phyloP scores from a whole-genome alignment of 2,329 filamentous ascomycete genomes.

The Tolypocladium guangdongense region DNA sequence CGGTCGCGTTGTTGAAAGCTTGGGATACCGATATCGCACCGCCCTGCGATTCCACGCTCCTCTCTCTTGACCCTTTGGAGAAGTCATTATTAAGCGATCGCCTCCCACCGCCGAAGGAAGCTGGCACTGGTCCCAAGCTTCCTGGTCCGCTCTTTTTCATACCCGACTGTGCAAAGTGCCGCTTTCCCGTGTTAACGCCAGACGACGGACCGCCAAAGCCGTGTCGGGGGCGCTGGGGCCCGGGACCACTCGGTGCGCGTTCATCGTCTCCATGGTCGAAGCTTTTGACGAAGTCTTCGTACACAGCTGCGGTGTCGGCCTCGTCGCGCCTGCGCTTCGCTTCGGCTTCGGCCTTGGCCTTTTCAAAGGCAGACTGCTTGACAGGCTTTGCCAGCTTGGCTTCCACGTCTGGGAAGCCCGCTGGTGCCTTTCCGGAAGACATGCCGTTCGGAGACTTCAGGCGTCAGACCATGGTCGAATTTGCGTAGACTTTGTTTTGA shows the following conservation, averaged over 20 bases:
- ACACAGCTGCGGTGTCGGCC: conserved; percentile 77
- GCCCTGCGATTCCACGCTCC: conserved; percentile 22
- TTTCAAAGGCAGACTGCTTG: conserved; percentile 81
- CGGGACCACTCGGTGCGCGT: conserved; percentile 11
- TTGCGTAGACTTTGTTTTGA: neutral
- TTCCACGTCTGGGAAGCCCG: conserved; percentile 59
- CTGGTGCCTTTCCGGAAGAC: conserved; percentile 36
- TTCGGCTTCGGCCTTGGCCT: conserved; percentile 79
- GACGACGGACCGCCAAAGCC: conserved; percentile 14
- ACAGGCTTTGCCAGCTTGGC: conserved; percentile 69
- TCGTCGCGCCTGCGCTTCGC: conserved; percentile 76
- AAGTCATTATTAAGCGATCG: conserved; percentile 34
- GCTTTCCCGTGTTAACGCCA: conserved; percentile 25
- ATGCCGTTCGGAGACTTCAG: conserved; percentile 17
- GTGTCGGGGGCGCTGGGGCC: conserved; percentile 11
- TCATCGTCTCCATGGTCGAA: conserved; percentile 53
- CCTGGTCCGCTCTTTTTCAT: conserved; percentile 52
- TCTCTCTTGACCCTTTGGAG: conserved; percentile 22
- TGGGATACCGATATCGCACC: conserved; percentile 50
- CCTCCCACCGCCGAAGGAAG: conserved; percentile 40
- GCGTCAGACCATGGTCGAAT: conserved; percentile 4
- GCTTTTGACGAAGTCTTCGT: conserved; percentile 78
- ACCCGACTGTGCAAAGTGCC: conserved; percentile 53
- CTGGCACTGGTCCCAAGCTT: conserved; percentile 44
- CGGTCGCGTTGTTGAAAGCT: conserved; percentile 61